phyloP scores from a whole-genome alignment of 2,329 filamentous ascomycete species.

The Fusarium anthophilum region DNA sequence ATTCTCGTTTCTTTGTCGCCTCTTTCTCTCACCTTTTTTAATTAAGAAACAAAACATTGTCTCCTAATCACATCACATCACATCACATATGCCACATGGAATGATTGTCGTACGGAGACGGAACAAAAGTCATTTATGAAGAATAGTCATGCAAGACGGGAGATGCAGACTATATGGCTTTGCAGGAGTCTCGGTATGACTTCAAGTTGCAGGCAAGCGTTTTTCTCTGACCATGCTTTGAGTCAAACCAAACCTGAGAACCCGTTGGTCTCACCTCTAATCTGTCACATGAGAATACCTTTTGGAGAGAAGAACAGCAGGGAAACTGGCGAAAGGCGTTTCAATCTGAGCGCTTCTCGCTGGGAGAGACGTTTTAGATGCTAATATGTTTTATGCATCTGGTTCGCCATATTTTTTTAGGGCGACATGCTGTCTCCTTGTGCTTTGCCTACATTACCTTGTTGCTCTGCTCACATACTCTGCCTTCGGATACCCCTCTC shows the following conservation, averaged over 20 bases:
- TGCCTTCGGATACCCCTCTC: constrained; percentile 43
- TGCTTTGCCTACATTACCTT: constrained; percentile 19
- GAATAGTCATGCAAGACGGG: constrained; percentile 47
- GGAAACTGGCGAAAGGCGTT: constrained; percentile 31
- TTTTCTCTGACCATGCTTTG: constrained; percentile 12
- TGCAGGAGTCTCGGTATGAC: constrained; percentile 32
- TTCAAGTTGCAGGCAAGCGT: constrained; percentile 26
- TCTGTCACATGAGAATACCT: constrained; percentile 24
- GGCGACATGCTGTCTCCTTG: constrained; percentile 27
- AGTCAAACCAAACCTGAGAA: constrained; percentile 6
- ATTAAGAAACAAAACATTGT: constrained; percentile 49
- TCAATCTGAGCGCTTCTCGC: constrained; percentile 21
- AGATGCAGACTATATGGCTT: constrained; percentile 46
- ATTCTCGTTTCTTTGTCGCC: constrained; percentile 52
- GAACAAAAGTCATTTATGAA: constrained; percentile 50
- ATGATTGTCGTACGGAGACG: constrained; percentile 46
- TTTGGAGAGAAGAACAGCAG: constrained; percentile 37
- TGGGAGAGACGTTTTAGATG: constrained; percentile 29
- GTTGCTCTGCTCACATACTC: constrained; percentile 39
- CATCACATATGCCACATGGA: constrained; percentile 46
- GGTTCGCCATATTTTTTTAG: constrained; percentile 45
- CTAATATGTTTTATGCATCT: constrained; percentile 37
- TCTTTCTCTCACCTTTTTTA: constrained; percentile 52
- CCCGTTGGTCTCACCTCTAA: constrained; percentile 21
- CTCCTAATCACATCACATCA: constrained; percentile 43